Evolutionary conservation across 495 filamentous ascomycete genomes (phyloP), one percentile per base, ranked within the genome.

Genomic region (Venustampulla echinocandica): DNA sequence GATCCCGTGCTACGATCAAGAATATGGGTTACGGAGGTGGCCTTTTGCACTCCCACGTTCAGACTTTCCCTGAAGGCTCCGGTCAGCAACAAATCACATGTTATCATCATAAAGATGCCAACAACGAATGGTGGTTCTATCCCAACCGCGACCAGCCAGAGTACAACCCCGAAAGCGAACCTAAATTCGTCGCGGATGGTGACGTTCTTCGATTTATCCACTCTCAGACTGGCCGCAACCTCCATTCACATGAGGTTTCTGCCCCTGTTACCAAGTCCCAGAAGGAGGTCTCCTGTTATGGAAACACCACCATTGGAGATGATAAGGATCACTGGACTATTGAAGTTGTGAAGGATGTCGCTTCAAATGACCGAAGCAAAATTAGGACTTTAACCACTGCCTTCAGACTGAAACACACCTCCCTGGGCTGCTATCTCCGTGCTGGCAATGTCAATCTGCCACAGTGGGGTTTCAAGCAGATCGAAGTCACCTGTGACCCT

Each of bases 41-140:
- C 53, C 79, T 98, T n/a, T 78, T 98, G 41, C 92, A 98, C 67
- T 95, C 87, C 27, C 93, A 97, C 69, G 80, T 97, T 52, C 92
- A 98, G 65, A 87, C 90, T 11, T 98, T 85, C 57, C 92, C 92
- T 0, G 93, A 98, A 64, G 92, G 92, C 23, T 97, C 93, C 11
- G 64, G 64, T 5, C 92, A 98, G 65, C 93, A 98, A 58, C 92
- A 98, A 64, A 84, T 98, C 44, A 98, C 92, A 23, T 98, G 92
- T 69, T 98, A 98, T 62, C 92, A 98, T 64, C 92, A 98, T 71
- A 98, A 98, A 61, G 92, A 98, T 75, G 79, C 92, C 55, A 98
- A 98, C 71, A 98, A 98, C 58, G 93, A 98, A 66, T 98, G 92
- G 92, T 96, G 90, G 65, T 94, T 98, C 62, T 95, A 95, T 60